Percentiles rank a stretch among this genome's conserved stretches.
Conservation (phyloP, 2,329 filamentous ascomycete species). For the Dryadomyces quercivorus region DNA sequence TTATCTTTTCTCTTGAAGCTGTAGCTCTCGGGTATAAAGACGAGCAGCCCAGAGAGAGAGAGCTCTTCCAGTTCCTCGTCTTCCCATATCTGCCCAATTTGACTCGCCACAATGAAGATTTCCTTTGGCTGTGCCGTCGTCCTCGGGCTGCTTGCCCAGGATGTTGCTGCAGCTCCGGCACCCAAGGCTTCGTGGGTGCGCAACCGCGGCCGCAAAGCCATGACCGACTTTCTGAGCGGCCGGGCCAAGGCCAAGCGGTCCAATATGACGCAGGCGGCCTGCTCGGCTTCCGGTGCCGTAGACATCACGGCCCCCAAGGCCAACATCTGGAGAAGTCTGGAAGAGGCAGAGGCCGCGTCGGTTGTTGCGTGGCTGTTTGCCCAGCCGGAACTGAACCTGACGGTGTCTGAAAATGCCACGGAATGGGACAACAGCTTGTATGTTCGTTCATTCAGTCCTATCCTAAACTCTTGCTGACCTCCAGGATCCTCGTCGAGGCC, state of each 20-base stretch:
- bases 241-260: slow-evolving; percentile 6
- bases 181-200: slow-evolving; percentile 16
- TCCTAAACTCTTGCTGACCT: background rate
- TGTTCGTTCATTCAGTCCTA: slow-evolving; percentile 4
- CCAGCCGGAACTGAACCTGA: slow-evolving; percentile 27
- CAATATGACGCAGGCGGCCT: slow-evolving; percentile 1
- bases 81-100: too few species aligned
- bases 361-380: slow-evolving; percentile 27
- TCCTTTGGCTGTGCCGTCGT: background rate
- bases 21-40: too few species aligned
- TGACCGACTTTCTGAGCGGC: slow-evolving; percentile 15
- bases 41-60: too few species aligned
- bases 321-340: slow-evolving; percentile 29
- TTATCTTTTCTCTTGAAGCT: too few species aligned
- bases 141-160: slow-evolving; percentile 13
- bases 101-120: background rate
- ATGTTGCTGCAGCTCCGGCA: slow-evolving; percentile 14
- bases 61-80: too few species aligned
- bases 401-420: slow-evolving; percentile 19
- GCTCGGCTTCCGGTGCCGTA: slow-evolving; percentile 11
- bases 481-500: slow-evolving; percentile 22
- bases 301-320: slow-evolving; percentile 23
- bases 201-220: slow-evolving; percentile 15
- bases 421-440: slow-evolving; percentile 25
- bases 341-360: slow-evolving; percentile 23